Percentiles rank a stretch among this genome's conserved stretches.
Conservation (phyloP, 306 rosid genomes). For the Casuarina equisetifolia region DNA sequence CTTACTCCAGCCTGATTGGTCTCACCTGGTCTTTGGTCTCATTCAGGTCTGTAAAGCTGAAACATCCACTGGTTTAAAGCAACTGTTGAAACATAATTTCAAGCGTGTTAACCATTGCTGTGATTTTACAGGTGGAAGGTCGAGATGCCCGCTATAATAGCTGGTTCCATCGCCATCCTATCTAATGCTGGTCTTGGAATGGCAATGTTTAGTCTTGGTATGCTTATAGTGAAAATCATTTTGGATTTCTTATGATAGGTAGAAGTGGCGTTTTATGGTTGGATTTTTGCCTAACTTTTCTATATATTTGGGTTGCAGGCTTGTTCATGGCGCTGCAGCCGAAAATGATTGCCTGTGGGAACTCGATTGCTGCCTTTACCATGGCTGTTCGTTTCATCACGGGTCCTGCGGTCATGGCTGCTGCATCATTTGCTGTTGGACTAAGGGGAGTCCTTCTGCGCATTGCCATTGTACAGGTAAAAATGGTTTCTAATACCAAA, state of each 20-base stretch:
- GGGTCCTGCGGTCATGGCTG: conserved; percentile 83
- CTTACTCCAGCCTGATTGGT: conserved; percentile 81
- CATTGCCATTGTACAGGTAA: conserved; percentile 85
- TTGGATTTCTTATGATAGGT: neutral
- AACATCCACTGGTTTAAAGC: too few relatives aligned
- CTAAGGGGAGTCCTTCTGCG: conserved; percentile 70
- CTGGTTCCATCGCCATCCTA: conserved; percentile 62
- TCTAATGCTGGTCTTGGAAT: conserved; percentile 90
- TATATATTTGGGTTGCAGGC: conserved; percentile 41
- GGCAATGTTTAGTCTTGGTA: conserved; percentile 98
- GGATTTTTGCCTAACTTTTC: too few relatives aligned
- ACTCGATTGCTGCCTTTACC: conserved; percentile 64
- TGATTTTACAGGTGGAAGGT: conserved; percentile 61
- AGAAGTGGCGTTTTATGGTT: neutral
- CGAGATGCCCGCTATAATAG: conserved; percentile 76
- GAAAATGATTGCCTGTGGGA: conserved; percentile 76
- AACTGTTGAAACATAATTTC: neutral
- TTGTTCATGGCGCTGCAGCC: conserved; percentile 93
- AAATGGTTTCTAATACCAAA: neutral
- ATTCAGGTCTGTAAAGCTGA: conserved; percentile 47
- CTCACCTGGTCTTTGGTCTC: conserved; percentile 83
- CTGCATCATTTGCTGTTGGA: conserved; percentile 67
- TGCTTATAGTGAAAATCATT: neutral
- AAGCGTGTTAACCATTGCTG: neutral
- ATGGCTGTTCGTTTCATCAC: conserved; percentile 79